Percentiles rank a stretch among this genome's conserved stretches.
These are phyloP conservation scores for Leucogyrophana mollusca DNA, from an alignment of 768 basidiomycete genomes.

Conservation along the genomic window DNA sequence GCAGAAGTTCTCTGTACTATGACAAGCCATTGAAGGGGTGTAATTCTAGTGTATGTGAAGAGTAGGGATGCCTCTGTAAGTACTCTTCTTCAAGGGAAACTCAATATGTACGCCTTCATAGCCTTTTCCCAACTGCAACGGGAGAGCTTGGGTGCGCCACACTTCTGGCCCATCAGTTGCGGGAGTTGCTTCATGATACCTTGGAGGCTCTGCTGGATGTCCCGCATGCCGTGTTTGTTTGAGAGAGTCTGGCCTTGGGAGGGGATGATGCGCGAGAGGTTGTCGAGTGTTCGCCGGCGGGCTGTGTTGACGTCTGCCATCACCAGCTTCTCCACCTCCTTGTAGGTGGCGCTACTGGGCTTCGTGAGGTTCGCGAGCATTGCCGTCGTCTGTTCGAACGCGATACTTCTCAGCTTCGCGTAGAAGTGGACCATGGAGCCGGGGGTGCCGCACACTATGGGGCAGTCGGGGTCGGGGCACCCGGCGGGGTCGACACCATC, in stretches of 20 bases:
- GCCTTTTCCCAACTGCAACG: constrained; percentile 58
- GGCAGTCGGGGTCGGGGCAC: constrained; percentile 79
- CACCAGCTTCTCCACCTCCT: constrained; percentile 41
- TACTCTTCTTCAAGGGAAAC: constrained; percentile 62
- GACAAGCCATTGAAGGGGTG: not conserved
- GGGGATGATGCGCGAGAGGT: constrained; percentile 3
- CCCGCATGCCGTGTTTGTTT: constrained; percentile 17
- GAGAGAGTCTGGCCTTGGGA: constrained; percentile 1
- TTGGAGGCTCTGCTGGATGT: constrained; percentile 21
- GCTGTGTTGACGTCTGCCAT: constrained; percentile 30
- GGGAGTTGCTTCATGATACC: constrained; percentile 33
- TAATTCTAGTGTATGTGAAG: not conserved
- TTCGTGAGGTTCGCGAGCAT: constrained; percentile 34
- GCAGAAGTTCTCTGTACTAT: not conserved
- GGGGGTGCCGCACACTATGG: constrained; percentile 79
- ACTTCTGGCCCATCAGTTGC: constrained; percentile 34
- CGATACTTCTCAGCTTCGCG: constrained; percentile 45
- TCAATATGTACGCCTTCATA: constrained; percentile 64
- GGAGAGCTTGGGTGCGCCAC: constrained; percentile 46
- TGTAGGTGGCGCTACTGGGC: constrained; percentile 41
- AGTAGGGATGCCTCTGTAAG: constrained; percentile 6
- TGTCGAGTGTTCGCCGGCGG: constrained; percentile 9
- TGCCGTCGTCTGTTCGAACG: constrained; percentile 40
- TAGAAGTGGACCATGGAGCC: constrained; percentile 76
- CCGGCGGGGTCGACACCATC: constrained; percentile 60